A percentile compares a stretch with the other conserved stretches of the same genome.
phyloP scores from a whole-genome alignment of 2,329 filamentous ascomycete species.

The Cercospora beticola region DNA sequence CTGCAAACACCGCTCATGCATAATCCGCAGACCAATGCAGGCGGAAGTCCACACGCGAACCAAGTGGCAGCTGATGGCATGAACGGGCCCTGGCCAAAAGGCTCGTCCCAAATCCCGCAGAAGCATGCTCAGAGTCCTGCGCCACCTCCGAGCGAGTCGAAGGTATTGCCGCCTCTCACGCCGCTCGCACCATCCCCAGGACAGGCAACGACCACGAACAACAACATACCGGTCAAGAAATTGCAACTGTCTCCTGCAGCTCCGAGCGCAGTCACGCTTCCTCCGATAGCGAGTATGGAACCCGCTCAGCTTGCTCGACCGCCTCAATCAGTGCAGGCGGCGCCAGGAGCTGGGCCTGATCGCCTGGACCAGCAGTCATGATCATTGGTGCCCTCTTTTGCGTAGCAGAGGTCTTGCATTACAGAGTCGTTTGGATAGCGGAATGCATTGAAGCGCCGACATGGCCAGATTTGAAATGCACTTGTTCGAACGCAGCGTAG shows the following conservation, averaged over 20 bases:
- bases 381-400: not conserved
- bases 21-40: conserved; percentile 14
- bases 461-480: not conserved
- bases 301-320: not conserved
- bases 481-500: not conserved
- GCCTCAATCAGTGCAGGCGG: not conserved
- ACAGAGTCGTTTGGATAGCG: not conserved
- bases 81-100: conserved; percentile 36
- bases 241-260: conserved; percentile 15
- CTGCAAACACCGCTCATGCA: conserved; percentile 24
- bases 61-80: conserved; percentile 37
- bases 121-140: conserved; percentile 32
- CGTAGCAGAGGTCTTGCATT: not conserved
- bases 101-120: conserved; percentile 33
- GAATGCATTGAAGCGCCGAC: not conserved
- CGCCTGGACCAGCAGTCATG: not conserved
- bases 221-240: conserved; percentile 36
- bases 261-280: not conserved
- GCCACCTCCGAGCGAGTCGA: conserved; percentile 21
- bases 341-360: conserved; percentile 3
- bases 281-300: conserved; percentile 1
- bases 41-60: conserved; percentile 19
- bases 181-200: conserved; percentile 32
- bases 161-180: conserved; percentile 29
- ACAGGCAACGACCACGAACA: conserved; percentile 26